Evolutionary conservation across 495 filamentous ascomycete genomes (phyloP), one percentile per base, ranked within the genome.

Genomic region (Ramalina peruviana): DNA sequence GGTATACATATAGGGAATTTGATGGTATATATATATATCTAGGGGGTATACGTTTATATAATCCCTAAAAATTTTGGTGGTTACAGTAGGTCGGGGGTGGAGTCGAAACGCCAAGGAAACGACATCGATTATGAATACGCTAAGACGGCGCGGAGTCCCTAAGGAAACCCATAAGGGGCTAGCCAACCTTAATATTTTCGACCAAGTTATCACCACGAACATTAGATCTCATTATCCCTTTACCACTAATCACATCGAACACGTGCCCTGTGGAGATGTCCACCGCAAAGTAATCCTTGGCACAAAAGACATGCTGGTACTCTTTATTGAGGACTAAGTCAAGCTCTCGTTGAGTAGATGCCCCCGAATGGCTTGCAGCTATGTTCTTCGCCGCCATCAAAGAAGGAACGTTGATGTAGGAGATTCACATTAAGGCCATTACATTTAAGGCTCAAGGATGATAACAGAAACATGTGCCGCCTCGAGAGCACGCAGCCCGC

Each of bases 181-280:
- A 49, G 37, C 46, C 26, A 49, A 49, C 47, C 47, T 49, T 49
- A 42, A 49, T 25, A n/a, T 27, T 27, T 6, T 49, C 17, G 4
- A 41, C 36, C 17, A 46, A 27, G 12, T 39, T 5, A 38, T 51
- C 41, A 39, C 42, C 49, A 36, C 36, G 10, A 36, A 51, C 40
- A 39, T 51, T 27, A 6, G 49, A 51, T 26, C 17, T 44, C 49
- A 51, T 38, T 2, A 45, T 25, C 2, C 49, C 49, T 37, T 44
- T 51, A 21, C 40, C 49, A 7, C 6, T 13, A 4, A 17, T 25
- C 1, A 51, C 33, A 39, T 45, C 47, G 47, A 49, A 49, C 3
- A 49, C 19, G 15, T 51, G 40, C 23, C 27, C 27, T n/a, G 30
- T 51, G 11, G 49, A 51, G n/a, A 23, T 13, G 19, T 41, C 37